Conservation (phyloP, 139 green algal species). For the Pycnococcus provasolii region DNA sequence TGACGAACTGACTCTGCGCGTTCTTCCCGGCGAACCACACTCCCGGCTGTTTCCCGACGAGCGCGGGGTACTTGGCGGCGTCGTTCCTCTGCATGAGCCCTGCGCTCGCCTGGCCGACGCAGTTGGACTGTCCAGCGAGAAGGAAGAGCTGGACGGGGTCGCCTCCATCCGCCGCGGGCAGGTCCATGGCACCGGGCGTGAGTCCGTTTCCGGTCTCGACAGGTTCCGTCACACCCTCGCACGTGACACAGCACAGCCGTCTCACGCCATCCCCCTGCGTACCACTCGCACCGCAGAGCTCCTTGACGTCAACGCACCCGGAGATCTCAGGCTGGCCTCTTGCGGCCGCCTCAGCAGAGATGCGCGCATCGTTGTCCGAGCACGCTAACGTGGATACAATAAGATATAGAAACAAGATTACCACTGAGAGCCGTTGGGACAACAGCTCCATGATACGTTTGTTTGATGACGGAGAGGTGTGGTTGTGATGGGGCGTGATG, state of each 20-base stretch:
- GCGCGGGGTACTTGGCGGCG: conserved; percentile 4
- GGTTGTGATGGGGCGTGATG: no score
- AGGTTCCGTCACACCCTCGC: not conserved
- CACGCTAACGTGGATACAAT: not conserved
- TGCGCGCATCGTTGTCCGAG: conserved; percentile 2
- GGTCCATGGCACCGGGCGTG: not conserved
- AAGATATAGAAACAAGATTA: no score
- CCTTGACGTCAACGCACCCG: conserved; percentile 5
- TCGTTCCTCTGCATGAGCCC: not conserved
- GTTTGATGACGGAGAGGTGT: no score
- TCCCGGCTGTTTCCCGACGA: not conserved
- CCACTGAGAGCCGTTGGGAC: no score
- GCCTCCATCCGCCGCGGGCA: not conserved
- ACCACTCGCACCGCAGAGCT: not conserved
- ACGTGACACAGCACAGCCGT: conserved; percentile 1
- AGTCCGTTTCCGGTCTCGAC: not conserved
- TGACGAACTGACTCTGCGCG: not conserved
- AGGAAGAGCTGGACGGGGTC: conserved; percentile 9
- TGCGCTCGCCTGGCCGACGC: not conserved
- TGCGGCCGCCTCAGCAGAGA: not conserved
- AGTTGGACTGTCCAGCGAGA: conserved; percentile 5
- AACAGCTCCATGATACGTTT: no score
- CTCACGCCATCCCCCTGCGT: conserved; percentile 1
- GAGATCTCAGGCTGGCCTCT: not conserved
- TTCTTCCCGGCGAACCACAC: conserved; percentile 9